Evolutionary conservation across 148 eudicot species (phyloP).

Genomic region (Chenopodium berlandieri): DNA sequence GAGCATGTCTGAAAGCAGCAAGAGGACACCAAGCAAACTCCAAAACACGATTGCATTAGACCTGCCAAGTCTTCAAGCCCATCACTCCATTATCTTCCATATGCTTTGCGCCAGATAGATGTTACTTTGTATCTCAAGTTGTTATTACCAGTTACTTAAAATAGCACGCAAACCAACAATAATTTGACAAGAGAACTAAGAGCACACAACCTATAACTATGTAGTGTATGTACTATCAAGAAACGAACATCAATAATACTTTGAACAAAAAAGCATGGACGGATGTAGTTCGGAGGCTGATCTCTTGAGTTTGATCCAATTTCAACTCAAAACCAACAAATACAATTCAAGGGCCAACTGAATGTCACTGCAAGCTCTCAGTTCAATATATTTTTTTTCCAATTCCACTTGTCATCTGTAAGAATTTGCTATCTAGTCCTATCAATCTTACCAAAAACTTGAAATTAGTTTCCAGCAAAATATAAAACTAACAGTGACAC

Average conservation of each 20-base stretch:
- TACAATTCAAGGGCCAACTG: neutral
- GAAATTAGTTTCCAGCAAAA: neutral
- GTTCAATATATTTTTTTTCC: neutral
- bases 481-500: neutral
- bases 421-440: neutral
- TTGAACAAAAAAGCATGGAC: neutral
- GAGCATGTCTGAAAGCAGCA: neutral
- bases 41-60: neutral
- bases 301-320: neutral
- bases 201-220: neutral
- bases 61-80: constrained; percentile 8
- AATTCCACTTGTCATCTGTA: neutral
- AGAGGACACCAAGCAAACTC: constrained; percentile 1
- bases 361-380: neutral
- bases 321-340: neutral
- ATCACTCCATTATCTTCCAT: constrained; percentile 1
- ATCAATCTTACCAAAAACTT: neutral
- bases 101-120: neutral
- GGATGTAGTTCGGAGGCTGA: neutral
- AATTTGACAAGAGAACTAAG: neutral
- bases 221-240: neutral
- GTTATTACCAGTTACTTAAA: neutral
- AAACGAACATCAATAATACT: neutral
- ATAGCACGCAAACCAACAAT: neutral
- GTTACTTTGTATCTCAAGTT: neutral